Evolutionary conservation across 1,284 basidiomycete species (phyloP), one percentile per base, ranked within the genome.

Genomic region (Tetrapyrgos nigripes): DNA sequence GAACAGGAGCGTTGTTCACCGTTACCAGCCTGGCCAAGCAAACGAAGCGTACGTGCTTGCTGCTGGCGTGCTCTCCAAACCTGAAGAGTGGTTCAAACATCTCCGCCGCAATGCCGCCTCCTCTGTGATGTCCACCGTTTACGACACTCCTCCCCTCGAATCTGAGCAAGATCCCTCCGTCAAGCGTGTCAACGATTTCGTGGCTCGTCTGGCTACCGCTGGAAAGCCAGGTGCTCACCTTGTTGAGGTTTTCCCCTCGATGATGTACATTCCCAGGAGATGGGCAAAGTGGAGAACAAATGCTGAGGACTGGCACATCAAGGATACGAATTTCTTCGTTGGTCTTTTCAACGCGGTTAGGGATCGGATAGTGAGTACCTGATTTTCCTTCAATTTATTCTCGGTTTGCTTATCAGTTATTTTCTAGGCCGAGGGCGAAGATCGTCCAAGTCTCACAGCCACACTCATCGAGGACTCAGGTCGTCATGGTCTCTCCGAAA

Each of bases 241-340:
- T 13, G 54, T 56, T n/a, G 54, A 56, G 24, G 50, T 56, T 29
- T 56, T 56, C 46, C 45, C 54, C 14, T 56, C 27, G 54, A 56
- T 56, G 54, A 56, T 49, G 23, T 56, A 56, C 27, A 28, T 56
- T 33, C 54, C 54, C 10, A 14, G 23, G 24, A 49, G 54, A 46
- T 56, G 9, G 27, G 52, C 49, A 8, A 57, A 55, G 19, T 55
- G 53, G 56, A 52, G 31, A 47, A 48, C 26, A 14, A 31, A 52
- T 26, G 40, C 50, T 29, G 55, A 64, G 37, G 54, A 62, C 9
- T 64, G 59, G 58, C 58, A 59, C 44, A 46, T 26, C 10, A 52
- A 48, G 19, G 65, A 67, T 46, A 57, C 58, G 6, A 51, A 57
- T 46, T 56, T 66, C 59, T 66, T 67, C 46, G 57, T 62, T 33